Evolutionary conservation across 2,329 filamentous ascomycete species (phyloP).

Genomic region (Ascochyta lentis): DNA sequence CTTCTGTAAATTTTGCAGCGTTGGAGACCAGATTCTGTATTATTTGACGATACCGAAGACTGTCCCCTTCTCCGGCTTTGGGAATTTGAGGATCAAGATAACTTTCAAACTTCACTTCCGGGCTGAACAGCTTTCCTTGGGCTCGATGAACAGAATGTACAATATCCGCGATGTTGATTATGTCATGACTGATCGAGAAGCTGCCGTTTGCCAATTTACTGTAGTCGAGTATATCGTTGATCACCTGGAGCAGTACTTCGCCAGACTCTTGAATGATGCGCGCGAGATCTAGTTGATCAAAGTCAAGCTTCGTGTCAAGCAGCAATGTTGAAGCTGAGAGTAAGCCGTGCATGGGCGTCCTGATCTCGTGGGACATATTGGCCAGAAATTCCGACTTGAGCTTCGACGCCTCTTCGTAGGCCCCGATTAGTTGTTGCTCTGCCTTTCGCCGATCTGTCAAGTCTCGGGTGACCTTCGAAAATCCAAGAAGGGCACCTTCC

Average conservation of each 20-base stretch:
- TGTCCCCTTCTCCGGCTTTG: slow-evolving; percentile 61
- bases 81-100: slow-evolving; percentile 57
- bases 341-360: slow-evolving; percentile 69
- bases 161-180: slow-evolving; percentile 57
- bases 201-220: slow-evolving; percentile 67
- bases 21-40: slow-evolving; percentile 68
- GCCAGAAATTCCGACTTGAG: slow-evolving; percentile 68
- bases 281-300: slow-evolving; percentile 63
- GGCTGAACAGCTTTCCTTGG: slow-evolving; percentile 56
- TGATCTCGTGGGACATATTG: slow-evolving; percentile 70
- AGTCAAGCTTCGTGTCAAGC: slow-evolving; percentile 59
- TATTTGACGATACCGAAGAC: slow-evolving; percentile 66
- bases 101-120: slow-evolving; percentile 56
- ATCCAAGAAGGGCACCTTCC: slow-evolving; percentile 61
- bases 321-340: slow-evolving; percentile 65
- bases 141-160: slow-evolving; percentile 59
- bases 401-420: slow-evolving; percentile 68
- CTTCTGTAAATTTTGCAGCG: slow-evolving; percentile 67
- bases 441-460: slow-evolving; percentile 63
- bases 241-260: slow-evolving; percentile 64
- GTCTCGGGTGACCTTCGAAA: slow-evolving; percentile 66
- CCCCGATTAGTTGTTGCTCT: slow-evolving; percentile 62
- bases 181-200: slow-evolving; percentile 63
- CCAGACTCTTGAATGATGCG: slow-evolving; percentile 67
- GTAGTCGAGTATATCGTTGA: slow-evolving; percentile 72